phyloP scores from a whole-genome alignment of 2,329 filamentous ascomycete genomes.

The Pseudogymnoascus sp. region DNA sequence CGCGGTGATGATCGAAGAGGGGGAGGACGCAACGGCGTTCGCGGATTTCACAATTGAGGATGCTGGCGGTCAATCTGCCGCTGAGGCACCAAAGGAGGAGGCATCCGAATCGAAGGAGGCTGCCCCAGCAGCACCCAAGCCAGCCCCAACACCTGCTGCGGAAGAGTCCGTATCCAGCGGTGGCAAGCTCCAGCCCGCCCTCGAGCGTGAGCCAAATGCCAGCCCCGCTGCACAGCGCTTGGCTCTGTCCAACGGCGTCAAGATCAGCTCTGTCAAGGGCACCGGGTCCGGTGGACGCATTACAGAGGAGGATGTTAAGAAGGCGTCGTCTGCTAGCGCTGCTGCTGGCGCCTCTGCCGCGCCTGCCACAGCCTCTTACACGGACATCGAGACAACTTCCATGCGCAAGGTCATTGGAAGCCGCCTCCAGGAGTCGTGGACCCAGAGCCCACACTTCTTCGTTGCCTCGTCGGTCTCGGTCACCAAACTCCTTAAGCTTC shows the following conservation, averaged over 20 bases:
- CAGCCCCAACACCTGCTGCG: conserved; percentile 48
- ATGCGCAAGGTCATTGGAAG: conserved; percentile 98
- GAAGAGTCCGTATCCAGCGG: conserved; percentile 66
- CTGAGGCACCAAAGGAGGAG: conserved; percentile 59
- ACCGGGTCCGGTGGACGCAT: conserved; percentile 79
- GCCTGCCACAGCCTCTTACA: conserved; percentile 58
- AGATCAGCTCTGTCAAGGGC: conserved; percentile 73
- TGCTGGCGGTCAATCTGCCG: conserved; percentile 73
- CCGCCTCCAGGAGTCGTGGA: conserved; percentile 80
- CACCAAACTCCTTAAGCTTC: conserved; percentile 90
- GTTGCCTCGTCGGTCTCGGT: conserved; percentile 88
- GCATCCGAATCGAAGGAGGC: conserved; percentile 52
- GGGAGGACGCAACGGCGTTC: conserved; percentile 78
- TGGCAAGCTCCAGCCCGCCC: conserved; percentile 71
- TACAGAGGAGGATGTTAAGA: conserved; percentile 89
- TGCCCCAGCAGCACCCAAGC: conserved; percentile 47
- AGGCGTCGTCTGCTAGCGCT: conserved; percentile 52
- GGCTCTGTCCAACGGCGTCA: conserved; percentile 76
- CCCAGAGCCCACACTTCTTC: conserved; percentile 97
- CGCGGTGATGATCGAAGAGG: conserved; percentile 89
- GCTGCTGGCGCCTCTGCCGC: conserved; percentile 41
- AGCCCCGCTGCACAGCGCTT: conserved; percentile 69
- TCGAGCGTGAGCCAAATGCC: conserved; percentile 74
- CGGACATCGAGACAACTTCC: conserved; percentile 75
- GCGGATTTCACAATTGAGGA: conserved; percentile 82